Conservation (phyloP, 306 rosid species). For the Lathyrus sativus region DNA sequence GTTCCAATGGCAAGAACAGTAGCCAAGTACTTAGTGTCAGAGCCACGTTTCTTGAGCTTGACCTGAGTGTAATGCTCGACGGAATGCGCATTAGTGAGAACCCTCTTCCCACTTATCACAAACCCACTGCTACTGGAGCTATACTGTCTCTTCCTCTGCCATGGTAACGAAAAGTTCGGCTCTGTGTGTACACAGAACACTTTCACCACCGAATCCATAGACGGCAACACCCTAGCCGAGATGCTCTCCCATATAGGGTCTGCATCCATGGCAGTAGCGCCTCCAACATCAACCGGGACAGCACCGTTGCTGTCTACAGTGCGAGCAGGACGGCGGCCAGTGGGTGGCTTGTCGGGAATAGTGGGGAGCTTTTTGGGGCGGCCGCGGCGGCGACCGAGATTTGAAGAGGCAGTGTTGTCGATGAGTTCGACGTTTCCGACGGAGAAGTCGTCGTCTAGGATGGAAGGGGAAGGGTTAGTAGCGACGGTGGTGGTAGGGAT, state of each 20-base stretch:
- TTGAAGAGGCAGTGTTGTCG: constrained; percentile 46
- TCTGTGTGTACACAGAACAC: constrained; percentile 92
- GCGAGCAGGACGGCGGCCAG: constrained; percentile 48
- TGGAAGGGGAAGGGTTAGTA: constrained; percentile 1
- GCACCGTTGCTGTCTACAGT: constrained; percentile 39
- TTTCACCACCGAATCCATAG: constrained; percentile 94
- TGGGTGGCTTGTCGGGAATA: constrained; percentile 47
- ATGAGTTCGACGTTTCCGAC: constrained; percentile 65
- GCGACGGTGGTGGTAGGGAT: constrained; percentile 30
- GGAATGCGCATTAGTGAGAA: constrained; percentile 91
- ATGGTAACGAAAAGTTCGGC: constrained; percentile 92
- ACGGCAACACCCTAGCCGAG: constrained; percentile 63
- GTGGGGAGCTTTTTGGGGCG: constrained; percentile 63
- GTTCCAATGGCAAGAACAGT: constrained; percentile 97
- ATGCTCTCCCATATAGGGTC: constrained; percentile 48
- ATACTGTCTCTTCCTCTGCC: constrained; percentile 95
- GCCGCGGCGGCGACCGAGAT: constrained; percentile 52
- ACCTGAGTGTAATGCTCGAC: constrained; percentile 94
- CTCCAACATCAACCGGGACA: constrained; percentile 36
- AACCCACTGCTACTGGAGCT: constrained; percentile 96
- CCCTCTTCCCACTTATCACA: constrained; percentile 76
- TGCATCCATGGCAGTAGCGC: constrained; percentile 27
- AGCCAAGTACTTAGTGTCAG: constrained; percentile 92
- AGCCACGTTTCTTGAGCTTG: constrained; percentile 95
- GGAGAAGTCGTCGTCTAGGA: constrained; percentile 61